Conservation (phyloP, 225 moss, liverwort and hornwort genomes). For the Pleurozium schreberi region DNA sequence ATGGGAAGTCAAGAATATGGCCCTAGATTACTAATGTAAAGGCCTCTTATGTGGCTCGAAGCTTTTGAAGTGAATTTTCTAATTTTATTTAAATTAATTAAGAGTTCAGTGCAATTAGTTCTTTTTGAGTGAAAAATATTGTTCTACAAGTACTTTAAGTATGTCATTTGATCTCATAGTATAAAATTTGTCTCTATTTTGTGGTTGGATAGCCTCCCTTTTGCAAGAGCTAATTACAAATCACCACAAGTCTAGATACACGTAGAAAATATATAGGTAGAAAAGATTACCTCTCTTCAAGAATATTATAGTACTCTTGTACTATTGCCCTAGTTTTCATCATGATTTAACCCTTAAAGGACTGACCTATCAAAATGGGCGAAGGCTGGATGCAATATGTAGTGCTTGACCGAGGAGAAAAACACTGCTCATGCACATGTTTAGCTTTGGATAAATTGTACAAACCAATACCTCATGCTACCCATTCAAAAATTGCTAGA, state of each 20-base stretch:
- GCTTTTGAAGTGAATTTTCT: neutral
- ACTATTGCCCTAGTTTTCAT: no score
- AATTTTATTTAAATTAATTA: no score
- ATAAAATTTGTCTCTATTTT: neutral
- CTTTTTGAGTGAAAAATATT: neutral
- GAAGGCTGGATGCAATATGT: no score
- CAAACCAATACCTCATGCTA: no score
- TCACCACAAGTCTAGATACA: neutral
- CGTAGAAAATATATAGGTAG: neutral
- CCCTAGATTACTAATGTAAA: neutral
- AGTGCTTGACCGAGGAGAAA: no score
- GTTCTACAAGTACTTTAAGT: neutral
- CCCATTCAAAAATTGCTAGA: no score
- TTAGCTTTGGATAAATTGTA: no score
- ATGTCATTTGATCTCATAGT: fast-evolving
- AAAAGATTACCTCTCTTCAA: neutral
- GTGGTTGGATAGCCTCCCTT: fast-evolving
- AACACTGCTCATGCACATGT: no score
- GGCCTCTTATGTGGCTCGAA: neutral
- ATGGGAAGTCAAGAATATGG: neutral
- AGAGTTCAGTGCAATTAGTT: no score
- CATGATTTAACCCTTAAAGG: no score
- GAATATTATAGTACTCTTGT: no score
- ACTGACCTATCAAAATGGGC: no score
- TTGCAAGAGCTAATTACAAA: neutral